phyloP scores from a whole-genome alignment of 345 rosid genomes.

The Gynandropsis gynandra region DNA sequence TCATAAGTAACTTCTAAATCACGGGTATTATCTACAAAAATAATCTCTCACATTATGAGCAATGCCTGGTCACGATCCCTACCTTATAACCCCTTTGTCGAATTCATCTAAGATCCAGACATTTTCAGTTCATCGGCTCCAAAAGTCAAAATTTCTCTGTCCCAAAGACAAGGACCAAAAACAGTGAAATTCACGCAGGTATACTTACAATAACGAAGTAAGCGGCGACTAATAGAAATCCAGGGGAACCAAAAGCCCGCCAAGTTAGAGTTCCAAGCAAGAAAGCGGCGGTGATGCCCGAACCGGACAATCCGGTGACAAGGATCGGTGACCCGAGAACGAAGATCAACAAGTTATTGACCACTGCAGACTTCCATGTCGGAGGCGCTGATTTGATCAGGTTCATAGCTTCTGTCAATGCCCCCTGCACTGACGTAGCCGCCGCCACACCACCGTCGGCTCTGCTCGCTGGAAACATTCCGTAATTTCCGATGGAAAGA shows the following conservation, averaged over 20 bases:
- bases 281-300: slow-evolving; percentile 82
- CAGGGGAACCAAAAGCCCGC: slow-evolving; percentile 89
- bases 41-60: too few species aligned
- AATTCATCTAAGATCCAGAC: neutral
- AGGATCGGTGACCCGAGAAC: slow-evolving; percentile 67
- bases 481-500: slow-evolving; percentile 14
- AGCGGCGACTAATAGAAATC: slow-evolving; percentile 75
- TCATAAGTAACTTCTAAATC: too few species aligned
- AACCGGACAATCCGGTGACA: slow-evolving; percentile 62
- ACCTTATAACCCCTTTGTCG: too few species aligned
- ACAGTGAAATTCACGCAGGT: slow-evolving; percentile 4
- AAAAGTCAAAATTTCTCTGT: neutral
- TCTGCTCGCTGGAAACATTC: slow-evolving; percentile 29
- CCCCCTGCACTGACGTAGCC: slow-evolving; percentile 34
- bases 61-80: too few species aligned
- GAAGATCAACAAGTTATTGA: slow-evolving; percentile 73
- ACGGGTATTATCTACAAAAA: too few species aligned
- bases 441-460: slow-evolving; percentile 12
- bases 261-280: slow-evolving; percentile 86
- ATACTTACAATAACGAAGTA: slow-evolving; percentile 59
- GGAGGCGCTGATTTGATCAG: slow-evolving; percentile 56
- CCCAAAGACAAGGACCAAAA: neutral
- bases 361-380: slow-evolving; percentile 74
- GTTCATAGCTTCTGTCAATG: slow-evolving; percentile 43
- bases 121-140: slow-evolving; percentile 2